Evolutionary conservation across 2,329 filamentous ascomycete species (phyloP).

Genomic region (Pleurostoma richardsiae): DNA sequence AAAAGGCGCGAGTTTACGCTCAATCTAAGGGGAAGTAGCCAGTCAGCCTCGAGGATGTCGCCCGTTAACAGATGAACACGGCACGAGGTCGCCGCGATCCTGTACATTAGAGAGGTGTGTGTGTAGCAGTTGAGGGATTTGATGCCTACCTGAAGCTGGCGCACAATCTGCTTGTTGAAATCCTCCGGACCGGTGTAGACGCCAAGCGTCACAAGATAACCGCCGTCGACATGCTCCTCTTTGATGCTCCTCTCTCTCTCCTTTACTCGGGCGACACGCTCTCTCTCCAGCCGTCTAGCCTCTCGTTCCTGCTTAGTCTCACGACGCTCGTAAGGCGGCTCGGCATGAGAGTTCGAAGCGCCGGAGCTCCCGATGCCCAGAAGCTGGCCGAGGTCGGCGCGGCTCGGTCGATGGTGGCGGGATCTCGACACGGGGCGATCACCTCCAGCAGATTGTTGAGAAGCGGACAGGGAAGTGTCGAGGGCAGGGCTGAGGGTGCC

Average conservation of each 20-base stretch:
- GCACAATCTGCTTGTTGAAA: conserved; percentile 82
- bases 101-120: neutral
- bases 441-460: conserved; percentile 6
- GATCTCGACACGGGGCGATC: conserved; percentile 12
- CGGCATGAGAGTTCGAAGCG: conserved; percentile 30
- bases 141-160: conserved; percentile 75
- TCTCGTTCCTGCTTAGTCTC: conserved; percentile 93
- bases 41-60: conserved; percentile 6
- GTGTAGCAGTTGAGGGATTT: neutral
- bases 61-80: neutral
- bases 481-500: conserved; percentile 8
- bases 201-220: conserved; percentile 88
- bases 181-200: conserved; percentile 91
- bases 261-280: conserved; percentile 68
- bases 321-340: conserved; percentile 54
- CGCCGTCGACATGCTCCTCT: conserved; percentile 91
- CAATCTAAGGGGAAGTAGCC: conserved; percentile 58
- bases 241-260: conserved; percentile 87
- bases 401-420: conserved; percentile 24
- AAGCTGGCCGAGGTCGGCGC: conserved; percentile 40
- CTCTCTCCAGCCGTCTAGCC: conserved; percentile 76
- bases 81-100: neutral
- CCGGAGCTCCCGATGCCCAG: conserved; percentile 33
- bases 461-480: conserved; percentile 12
- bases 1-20: conserved; percentile 87